Evolutionary conservation across 192 early-diverging fungal genomes (phyloP).

Genomic region (Geranomyces variabilis): DNA sequence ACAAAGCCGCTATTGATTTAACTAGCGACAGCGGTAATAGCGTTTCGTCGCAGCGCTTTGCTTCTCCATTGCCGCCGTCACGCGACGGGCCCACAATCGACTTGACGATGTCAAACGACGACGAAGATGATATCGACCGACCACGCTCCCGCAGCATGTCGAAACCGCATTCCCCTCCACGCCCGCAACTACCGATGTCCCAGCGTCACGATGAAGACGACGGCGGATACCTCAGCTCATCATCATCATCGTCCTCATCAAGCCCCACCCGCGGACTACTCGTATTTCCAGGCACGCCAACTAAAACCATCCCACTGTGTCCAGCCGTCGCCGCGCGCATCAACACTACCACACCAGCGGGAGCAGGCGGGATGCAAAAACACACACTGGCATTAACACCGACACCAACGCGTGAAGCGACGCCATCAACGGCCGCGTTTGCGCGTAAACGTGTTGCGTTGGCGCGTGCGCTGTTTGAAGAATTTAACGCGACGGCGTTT

Average conservation of each 20-base stretch:
- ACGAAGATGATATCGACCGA: not conserved
- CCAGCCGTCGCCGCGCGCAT: no score
- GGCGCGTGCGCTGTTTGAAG: constrained; percentile 21
- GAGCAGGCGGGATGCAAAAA: no score
- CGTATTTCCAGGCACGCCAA: constrained; percentile 27
- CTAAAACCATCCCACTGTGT: constrained; percentile 17
- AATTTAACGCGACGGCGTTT: constrained; percentile 39
- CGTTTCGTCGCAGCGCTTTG: no score
- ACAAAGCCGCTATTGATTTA: no score
- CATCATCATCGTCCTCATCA: not conserved
- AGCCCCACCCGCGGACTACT: constrained; percentile 4
- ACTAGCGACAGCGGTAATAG: no score
- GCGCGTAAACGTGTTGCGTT: constrained; percentile 18
- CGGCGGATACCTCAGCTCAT: not conserved
- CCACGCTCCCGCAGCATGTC: no score
- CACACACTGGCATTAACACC: not conserved
- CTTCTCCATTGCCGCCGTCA: no score
- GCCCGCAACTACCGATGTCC: no score
- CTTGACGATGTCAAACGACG: not conserved
- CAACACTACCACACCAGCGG: no score
- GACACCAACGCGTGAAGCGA: not conserved
- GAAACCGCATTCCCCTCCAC: no score
- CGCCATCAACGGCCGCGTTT: constrained; percentile 17
- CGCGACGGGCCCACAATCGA: not conserved
- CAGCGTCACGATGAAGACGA: not conserved